Evolutionary conservation across 306 rosid genomes (phyloP).

Genomic region (Gynostemma pentaphyllum): DNA sequence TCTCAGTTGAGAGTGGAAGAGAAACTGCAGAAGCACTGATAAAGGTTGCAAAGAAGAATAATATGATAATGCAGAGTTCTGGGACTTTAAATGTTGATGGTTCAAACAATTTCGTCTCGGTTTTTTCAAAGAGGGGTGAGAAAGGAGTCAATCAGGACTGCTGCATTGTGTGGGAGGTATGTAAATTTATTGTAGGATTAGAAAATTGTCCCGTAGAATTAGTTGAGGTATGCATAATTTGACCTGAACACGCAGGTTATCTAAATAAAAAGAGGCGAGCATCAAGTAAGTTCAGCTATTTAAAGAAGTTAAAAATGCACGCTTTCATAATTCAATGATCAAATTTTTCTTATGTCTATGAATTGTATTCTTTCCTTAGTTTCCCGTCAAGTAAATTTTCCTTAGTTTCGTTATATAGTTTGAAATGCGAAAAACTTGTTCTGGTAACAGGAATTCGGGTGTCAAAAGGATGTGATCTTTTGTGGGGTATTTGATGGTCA

Average conservation of each 20-base stretch:
- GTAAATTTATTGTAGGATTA: background rate
- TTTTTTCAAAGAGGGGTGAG: conserved; percentile 64
- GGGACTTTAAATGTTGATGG: conserved; percentile 44
- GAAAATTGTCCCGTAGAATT: too few species aligned
- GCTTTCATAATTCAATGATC: background rate
- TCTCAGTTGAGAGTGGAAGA: conserved; percentile 25
- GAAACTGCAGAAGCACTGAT: conserved; percentile 76
- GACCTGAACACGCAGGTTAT: too few species aligned
- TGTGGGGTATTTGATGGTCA: conserved; percentile 95
- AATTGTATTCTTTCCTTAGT: background rate
- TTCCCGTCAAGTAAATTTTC: too few species aligned
- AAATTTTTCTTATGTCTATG: too few species aligned
- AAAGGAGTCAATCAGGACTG: conserved; percentile 93
- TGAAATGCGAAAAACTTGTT: background rate
- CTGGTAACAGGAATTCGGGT: conserved; percentile 69
- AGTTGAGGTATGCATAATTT: too few species aligned
- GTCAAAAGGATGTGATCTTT: conserved; percentile 83
- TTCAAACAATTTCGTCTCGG: conserved; percentile 66
- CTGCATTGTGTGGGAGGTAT: conserved; percentile 97
- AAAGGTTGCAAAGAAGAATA: conserved; percentile 72
- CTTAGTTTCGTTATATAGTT: background rate
- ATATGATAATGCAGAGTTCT: conserved; percentile 39
- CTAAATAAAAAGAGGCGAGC: background rate
- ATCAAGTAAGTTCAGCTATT: background rate
- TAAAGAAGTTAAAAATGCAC: background rate